A percentile compares a stretch with the other conserved stretches of the same genome.
phyloP scores from a whole-genome alignment of 2,329 filamentous ascomycete species.

The Alternaria dauci region DNA sequence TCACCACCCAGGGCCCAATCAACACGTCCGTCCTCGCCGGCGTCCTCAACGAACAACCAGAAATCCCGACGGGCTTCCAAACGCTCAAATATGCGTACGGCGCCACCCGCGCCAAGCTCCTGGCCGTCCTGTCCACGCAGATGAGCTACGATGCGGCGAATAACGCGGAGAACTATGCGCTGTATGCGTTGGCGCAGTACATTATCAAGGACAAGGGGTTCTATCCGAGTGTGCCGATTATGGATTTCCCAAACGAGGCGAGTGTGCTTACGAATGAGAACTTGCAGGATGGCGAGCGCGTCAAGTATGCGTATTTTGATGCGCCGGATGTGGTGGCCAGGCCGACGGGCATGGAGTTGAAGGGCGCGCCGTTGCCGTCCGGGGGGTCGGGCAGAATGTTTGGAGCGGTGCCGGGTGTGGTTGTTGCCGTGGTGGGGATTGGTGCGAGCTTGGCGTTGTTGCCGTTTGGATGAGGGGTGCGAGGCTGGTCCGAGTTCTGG shows the following conservation, averaged over 20 bases:
- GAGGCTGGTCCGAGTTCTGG: no score
- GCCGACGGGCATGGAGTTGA: conserved; percentile 25
- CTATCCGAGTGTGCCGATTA: conserved; percentile 43
- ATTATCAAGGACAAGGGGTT: conserved; percentile 39
- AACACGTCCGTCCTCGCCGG: conserved; percentile 46
- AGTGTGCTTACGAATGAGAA: conserved; percentile 44
- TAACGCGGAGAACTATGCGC: conserved; percentile 47
- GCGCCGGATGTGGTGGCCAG: conserved; percentile 37
- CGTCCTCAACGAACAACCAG: conserved; percentile 38
- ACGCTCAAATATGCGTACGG: conserved; percentile 47
- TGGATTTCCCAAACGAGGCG: conserved; percentile 43
- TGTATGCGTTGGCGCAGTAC: conserved; percentile 46
- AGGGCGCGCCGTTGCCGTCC: conserved; percentile 33
- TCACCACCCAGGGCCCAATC: conserved; percentile 34
- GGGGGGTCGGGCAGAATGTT: background rate
- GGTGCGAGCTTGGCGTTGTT: background rate
- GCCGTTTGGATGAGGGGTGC: background rate
- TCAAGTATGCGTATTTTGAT: conserved; percentile 42
- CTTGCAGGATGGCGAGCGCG: conserved; percentile 42
- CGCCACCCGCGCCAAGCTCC: conserved; percentile 43
- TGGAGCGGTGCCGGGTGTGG: no score
- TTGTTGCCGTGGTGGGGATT: rapidly evolving
- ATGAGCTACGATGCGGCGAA: conserved; percentile 44
- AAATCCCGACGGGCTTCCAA: conserved; percentile 31
- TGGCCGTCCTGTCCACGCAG: conserved; percentile 42